These are phyloP conservation scores for Ramichloridium luteum DNA, from an alignment of 2,329 filamentous ascomycete species.

Conservation along the genomic window DNA sequence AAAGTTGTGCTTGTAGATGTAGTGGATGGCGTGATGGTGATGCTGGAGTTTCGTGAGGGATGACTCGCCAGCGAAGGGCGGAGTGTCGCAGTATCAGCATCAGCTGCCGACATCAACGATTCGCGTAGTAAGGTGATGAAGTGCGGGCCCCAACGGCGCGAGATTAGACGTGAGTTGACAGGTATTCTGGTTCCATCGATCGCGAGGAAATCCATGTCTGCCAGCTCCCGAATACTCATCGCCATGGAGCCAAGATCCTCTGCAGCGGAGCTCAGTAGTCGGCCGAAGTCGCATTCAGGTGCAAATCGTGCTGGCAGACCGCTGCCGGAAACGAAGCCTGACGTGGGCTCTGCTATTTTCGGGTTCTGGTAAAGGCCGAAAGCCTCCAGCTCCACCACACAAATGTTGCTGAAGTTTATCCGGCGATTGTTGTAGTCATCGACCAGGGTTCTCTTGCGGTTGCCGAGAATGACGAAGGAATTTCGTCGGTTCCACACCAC, in stretches of 20 bases:
- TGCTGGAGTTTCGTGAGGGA: slow-evolving; percentile 61
- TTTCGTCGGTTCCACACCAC: slow-evolving; percentile 88
- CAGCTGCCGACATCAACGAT: slow-evolving; percentile 56
- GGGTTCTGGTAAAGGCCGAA: slow-evolving; percentile 98
- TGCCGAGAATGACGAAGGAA: slow-evolving; percentile 88
- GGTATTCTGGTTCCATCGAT: slow-evolving; percentile 84
- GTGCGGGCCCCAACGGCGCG: slow-evolving; percentile 84
- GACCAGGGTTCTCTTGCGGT: slow-evolving; percentile 82
- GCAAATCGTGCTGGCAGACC: slow-evolving; percentile 35
- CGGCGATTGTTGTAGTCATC: slow-evolving; percentile 97
- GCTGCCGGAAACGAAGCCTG: slow-evolving; percentile 75
- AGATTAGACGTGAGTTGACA: slow-evolving; percentile 80
- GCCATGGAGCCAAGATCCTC: slow-evolving; percentile 77
- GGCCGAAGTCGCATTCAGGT: slow-evolving; percentile 46
- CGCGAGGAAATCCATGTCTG: slow-evolving; percentile 94
- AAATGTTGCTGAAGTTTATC: slow-evolving; percentile 94
- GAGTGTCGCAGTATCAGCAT: slow-evolving; percentile 61
- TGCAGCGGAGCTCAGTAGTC: slow-evolving; percentile 62
- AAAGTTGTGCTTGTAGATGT: slow-evolving; percentile 35
- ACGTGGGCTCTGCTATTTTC: slow-evolving; percentile 62
- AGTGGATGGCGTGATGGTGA: slow-evolving; percentile 68
- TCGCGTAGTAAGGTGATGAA: slow-evolving; percentile 87
- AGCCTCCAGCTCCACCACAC: slow-evolving; percentile 91
- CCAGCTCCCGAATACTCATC: slow-evolving; percentile 66
- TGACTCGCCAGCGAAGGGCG: slow-evolving; percentile 44